Evolutionary conservation across 345 rosid genomes (phyloP), one percentile per base, ranked within the genome.

Genomic region (Salix koriyanagi): DNA sequence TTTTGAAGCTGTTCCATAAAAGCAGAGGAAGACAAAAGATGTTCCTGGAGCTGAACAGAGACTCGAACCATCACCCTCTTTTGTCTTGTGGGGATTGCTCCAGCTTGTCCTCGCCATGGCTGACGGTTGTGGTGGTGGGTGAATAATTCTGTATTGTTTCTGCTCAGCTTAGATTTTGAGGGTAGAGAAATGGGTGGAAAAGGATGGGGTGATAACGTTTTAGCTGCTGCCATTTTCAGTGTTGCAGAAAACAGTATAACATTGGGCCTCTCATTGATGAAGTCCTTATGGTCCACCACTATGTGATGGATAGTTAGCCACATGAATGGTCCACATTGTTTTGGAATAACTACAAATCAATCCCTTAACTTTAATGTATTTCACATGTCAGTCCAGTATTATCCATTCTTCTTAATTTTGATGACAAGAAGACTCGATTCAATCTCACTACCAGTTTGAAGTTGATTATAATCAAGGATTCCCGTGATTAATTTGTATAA

Each of bases 171-270:
- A 7, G 82, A 69, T 30, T 76, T 79, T 5, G 82, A 69, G n/a
- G 75, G 74, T 37, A 66, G 71, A 60, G 72, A 48, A 32, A 41
- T 28, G 25, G 72, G 32, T 19, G 72, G 75, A 19, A 67, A 79
- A 42, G 83, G 76, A 54, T 69, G 81, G 39, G 83, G 64, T 39
- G 82, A 78, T 37, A 65, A 2, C 42, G 76, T 64, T 41, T 65
- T 74, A 7, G 75, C 30, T 23, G 85, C 71, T 67, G 88, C 88
- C 88, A 85, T 82, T 77, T 72, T 23, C 62, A 18, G 18, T 30
- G 61, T n/a, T 74, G 65, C 28, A 7, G 75, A 2, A n/a, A 58
- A 6, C 42, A 34, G 28, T 36, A 44, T 13, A 58, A 25, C 64
- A 70, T 11, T 19, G 66, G 73, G 50, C 44, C 4, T 44, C 42